These are phyloP conservation scores for Alternaria gansuensis DNA, from an alignment of 2,329 filamentous ascomycete genomes.

Conservation along the genomic window DNA sequence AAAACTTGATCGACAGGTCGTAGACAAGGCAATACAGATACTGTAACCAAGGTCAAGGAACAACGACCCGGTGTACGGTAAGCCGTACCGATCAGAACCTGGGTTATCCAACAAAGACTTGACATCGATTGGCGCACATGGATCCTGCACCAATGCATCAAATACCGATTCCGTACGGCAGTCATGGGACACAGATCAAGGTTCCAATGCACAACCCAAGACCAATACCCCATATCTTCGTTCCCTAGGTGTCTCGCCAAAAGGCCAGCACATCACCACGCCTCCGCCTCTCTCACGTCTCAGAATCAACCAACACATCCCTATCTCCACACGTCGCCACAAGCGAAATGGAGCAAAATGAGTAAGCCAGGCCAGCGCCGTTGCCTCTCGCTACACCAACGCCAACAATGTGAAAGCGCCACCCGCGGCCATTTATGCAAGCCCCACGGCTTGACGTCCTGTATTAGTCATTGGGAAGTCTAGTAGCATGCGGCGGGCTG, in stretches of 20 bases:
- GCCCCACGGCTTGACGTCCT: constrained; percentile 3
- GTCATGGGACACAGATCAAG: not conserved
- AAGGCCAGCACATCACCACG: constrained; percentile 1
- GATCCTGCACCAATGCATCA: not conserved
- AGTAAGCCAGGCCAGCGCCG: not conserved
- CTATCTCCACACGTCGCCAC: not conserved
- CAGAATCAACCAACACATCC: not conserved
- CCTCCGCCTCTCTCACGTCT: not conserved
- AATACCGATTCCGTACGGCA: not conserved
- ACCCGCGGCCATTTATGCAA: not conserved
- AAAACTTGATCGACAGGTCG: not conserved
- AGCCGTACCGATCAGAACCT: not conserved
- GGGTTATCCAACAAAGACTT: not conserved
- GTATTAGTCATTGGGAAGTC: not conserved
- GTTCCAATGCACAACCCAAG: not conserved
- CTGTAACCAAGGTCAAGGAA: not conserved
- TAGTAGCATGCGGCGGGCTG: not conserved
- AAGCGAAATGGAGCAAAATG: not conserved
- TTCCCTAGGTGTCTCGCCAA: not conserved
- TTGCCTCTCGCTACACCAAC: not conserved
- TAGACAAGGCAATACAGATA: not conserved
- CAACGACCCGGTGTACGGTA: not conserved
- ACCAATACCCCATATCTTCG: not conserved
- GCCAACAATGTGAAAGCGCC: not conserved
- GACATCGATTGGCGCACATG: not conserved